phyloP scores from a whole-genome alignment of 1,284 basidiomycete genomes.

The Bjerkandera adusta region DNA sequence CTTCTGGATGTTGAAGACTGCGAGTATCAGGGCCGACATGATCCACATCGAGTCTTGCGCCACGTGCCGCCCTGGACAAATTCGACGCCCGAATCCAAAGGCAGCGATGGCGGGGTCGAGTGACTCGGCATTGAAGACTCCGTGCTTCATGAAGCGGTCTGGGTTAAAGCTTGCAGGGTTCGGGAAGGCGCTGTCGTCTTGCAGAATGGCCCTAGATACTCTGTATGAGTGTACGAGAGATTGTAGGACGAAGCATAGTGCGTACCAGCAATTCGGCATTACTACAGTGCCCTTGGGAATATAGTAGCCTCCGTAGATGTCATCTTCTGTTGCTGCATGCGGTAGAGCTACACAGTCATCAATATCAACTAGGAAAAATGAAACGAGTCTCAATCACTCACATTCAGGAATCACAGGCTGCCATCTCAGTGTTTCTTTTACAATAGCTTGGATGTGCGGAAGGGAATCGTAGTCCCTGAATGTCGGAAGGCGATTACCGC shows the following conservation, averaged over 20 bases:
- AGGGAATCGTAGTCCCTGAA: too few relatives aligned
- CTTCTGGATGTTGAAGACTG: constrained; percentile 18
- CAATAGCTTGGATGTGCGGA: too few relatives aligned
- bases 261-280: too few relatives aligned
- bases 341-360: not conserved
- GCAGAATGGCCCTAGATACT: not conserved
- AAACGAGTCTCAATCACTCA: too few relatives aligned
- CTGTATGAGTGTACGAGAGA: constrained; percentile 13
- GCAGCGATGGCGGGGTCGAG: constrained; percentile 6
- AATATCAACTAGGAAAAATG: too few relatives aligned
- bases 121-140: constrained; percentile 4
- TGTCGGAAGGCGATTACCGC: too few relatives aligned
- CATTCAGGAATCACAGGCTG: too few relatives aligned
- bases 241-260: not conserved
- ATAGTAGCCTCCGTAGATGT: not conserved
- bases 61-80: constrained; percentile 4
- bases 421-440: too few relatives aligned
- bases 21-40: constrained; percentile 18
- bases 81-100: constrained; percentile 25
- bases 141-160: not conserved
- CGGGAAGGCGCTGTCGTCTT: not conserved
- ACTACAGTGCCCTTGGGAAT: constrained; percentile 1
- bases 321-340: too few relatives aligned
- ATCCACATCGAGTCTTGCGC: constrained; percentile 22
- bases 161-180: not conserved